These are phyloP conservation scores for Leptographium radiaticola DNA, from an alignment of 2,329 filamentous ascomycete species.

Conservation along the genomic window DNA sequence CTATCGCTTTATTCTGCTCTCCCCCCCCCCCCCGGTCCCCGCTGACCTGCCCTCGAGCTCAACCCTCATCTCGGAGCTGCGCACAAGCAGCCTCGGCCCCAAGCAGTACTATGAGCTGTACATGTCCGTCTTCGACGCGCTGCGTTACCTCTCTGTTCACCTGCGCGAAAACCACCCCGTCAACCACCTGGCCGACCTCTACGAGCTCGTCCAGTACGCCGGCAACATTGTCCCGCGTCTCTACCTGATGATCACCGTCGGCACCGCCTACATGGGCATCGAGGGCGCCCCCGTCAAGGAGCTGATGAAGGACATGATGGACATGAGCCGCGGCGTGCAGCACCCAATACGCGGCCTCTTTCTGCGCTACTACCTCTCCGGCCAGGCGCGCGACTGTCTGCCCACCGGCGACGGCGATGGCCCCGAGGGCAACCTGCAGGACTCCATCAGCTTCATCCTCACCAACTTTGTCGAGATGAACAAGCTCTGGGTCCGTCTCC, in stretches of 20 bases:
- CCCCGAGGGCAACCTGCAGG: constrained; percentile 87
- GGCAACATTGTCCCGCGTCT: constrained; percentile 94
- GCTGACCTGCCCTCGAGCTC: constrained; percentile 51
- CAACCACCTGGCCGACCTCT: constrained; percentile 94
- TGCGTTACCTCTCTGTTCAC: constrained; percentile 92
- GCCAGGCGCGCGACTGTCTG: constrained; percentile 82
- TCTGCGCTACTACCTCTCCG: constrained; percentile 88
- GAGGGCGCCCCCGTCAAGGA: constrained; percentile 97
- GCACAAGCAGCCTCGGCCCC: constrained; percentile 91
- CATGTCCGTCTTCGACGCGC: constrained; percentile 96
- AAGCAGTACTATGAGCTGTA: constrained; percentile 99
- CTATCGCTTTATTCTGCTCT: too few species aligned
- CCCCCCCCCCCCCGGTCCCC: background rate
- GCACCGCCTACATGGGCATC: constrained; percentile 97
- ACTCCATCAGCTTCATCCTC: constrained; percentile 94
- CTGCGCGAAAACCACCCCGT: constrained; percentile 94
- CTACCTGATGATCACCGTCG: constrained; percentile 98
- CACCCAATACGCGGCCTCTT: constrained; percentile 94
- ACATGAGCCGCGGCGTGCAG: constrained; percentile 97
- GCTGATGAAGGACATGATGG: constrained; percentile 99
- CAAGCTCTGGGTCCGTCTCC: constrained; percentile 94
- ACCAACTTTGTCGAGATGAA: constrained; percentile 99
- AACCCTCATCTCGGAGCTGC: constrained; percentile 93
- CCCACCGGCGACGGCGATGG: constrained; percentile 75
- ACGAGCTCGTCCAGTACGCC: constrained; percentile 90